Evolutionary conservation across 169 alveolate genomes (phyloP).

Genomic region (Cryptosporidium meleagridis): DNA sequence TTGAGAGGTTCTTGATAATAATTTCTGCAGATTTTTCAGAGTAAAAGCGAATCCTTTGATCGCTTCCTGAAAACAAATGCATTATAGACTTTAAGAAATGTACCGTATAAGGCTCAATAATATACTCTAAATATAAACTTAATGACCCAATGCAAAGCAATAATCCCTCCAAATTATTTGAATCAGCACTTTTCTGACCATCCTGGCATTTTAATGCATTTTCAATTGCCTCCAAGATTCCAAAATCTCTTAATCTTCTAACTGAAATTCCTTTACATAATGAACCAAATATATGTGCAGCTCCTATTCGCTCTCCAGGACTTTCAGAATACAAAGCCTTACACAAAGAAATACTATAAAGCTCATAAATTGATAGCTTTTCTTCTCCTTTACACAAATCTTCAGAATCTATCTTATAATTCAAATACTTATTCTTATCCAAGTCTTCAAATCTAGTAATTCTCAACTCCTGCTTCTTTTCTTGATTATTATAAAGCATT

Average conservation of each 20-base stretch:
- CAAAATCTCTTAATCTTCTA: constrained; percentile 13
- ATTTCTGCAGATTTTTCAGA: constrained; percentile 69
- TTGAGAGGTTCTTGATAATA: constrained; percentile 66
- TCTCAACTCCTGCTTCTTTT: not conserved
- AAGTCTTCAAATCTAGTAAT: constrained; percentile 8
- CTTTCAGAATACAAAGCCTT: constrained; percentile 14
- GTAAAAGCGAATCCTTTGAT: constrained; percentile 45
- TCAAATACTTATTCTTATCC: not conserved
- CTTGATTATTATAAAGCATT: constrained; percentile 10
- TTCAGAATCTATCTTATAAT: not conserved
- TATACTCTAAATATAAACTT: constrained; percentile 20
- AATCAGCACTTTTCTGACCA: not conserved
- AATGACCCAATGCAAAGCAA: constrained; percentile 50
- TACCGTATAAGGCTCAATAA: constrained; percentile 50
- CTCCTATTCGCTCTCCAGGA: constrained; percentile 19
- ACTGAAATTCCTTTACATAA: constrained; percentile 27
- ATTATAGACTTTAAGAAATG: constrained; percentile 5
- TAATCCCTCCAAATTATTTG: constrained; percentile 15
- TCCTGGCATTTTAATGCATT: not conserved
- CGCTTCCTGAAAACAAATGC: constrained; percentile 34
- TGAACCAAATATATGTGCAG: constrained; percentile 64
- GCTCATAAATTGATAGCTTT: constrained; percentile 1
- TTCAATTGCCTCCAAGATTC: constrained; percentile 4
- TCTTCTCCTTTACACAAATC: not conserved
- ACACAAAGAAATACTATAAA: constrained; percentile 20